These are phyloP conservation scores for Salix brachista DNA, from an alignment of 345 rosid genomes.

Conservation along the genomic window DNA sequence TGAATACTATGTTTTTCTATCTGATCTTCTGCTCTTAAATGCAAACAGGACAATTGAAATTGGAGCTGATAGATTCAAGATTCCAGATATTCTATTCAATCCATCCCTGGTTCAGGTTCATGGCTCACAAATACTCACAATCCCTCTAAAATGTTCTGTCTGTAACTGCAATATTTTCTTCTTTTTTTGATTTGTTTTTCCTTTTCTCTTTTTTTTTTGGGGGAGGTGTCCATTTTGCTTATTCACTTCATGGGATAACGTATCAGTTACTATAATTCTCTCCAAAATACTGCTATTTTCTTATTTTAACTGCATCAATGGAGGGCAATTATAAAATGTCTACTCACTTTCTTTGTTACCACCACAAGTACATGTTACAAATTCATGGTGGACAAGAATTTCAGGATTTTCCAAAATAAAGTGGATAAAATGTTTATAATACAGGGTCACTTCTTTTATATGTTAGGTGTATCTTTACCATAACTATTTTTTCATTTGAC, in stretches of 20 bases:
- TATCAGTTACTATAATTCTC: neutral
- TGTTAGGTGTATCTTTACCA: neutral
- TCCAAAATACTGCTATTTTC: neutral
- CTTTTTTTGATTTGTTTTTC: too few relatives aligned
- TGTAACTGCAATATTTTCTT: neutral
- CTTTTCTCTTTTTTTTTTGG: neutral
- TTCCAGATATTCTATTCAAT: conserved; percentile 93
- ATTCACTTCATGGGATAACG: neutral
- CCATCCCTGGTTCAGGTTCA: conserved; percentile 78
- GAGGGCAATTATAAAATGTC: neutral
- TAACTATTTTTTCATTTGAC: neutral
- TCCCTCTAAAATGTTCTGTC: neutral
- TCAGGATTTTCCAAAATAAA: neutral
- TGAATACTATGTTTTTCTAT: neutral
- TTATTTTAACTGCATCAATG: neutral
- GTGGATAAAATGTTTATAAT: neutral
- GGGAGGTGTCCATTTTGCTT: neutral
- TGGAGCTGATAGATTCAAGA: conserved; percentile 95
- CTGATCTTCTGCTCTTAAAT: conserved; percentile 9
- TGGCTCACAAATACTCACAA: conserved; percentile 2
- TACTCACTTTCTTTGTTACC: neutral
- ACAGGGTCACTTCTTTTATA: neutral
- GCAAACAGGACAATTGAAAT: conserved; percentile 81
- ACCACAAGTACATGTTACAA: neutral
- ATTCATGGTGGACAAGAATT: neutral